A percentile compares a stretch with the other conserved stretches of the same genome.
Conservation (phyloP, 108 stramenopile genomes). For the Skeletonema grethae region DNA sequence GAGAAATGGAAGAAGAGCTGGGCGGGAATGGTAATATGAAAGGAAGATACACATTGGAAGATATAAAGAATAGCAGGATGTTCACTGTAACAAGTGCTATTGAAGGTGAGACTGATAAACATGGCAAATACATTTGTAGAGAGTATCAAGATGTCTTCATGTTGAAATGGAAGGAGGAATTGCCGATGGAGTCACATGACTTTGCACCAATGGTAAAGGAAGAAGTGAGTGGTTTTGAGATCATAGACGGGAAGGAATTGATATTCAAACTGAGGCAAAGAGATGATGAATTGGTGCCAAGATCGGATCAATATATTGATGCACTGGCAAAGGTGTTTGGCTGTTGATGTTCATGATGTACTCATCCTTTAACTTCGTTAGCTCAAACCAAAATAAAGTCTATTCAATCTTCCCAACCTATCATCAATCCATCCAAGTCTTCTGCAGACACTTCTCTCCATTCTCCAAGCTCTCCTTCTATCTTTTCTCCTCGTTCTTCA, state of each 20-base stretch:
- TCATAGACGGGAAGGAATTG: constrained; percentile 34
- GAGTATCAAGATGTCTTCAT: constrained; percentile 54
- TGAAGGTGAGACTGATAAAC: constrained; percentile 40
- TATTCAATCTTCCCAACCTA: constrained; percentile 8
- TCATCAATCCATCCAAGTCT: constrained; percentile 15
- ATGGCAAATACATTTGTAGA: constrained; percentile 37
- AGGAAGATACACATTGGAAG: constrained; percentile 10
- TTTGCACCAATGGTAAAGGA: constrained; percentile 39
- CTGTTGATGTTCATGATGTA: background rate
- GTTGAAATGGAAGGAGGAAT: constrained; percentile 28
- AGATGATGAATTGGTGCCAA: constrained; percentile 33
- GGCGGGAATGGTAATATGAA: constrained; percentile 25
- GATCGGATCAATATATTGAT: constrained; percentile 32
- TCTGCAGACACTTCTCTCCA: constrained; percentile 4
- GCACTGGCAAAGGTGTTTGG: constrained; percentile 28
- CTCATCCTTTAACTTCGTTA: background rate
- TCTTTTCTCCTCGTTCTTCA: constrained; percentile 35
- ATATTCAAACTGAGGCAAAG: constrained; percentile 26
- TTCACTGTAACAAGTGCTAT: constrained; percentile 45
- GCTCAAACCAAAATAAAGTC: background rate
- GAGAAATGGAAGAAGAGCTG: constrained; percentile 51
- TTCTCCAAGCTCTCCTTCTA: constrained; percentile 8
- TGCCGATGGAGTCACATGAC: constrained; percentile 9
- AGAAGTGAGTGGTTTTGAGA: constrained; percentile 44
- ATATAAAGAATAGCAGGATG: constrained; percentile 20